A percentile compares a stretch with the other conserved stretches of the same genome.
These are phyloP conservation scores for Hypoxylon sp. DNA, from an alignment of 2,329 filamentous ascomycete species.

Conservation along the genomic window DNA sequence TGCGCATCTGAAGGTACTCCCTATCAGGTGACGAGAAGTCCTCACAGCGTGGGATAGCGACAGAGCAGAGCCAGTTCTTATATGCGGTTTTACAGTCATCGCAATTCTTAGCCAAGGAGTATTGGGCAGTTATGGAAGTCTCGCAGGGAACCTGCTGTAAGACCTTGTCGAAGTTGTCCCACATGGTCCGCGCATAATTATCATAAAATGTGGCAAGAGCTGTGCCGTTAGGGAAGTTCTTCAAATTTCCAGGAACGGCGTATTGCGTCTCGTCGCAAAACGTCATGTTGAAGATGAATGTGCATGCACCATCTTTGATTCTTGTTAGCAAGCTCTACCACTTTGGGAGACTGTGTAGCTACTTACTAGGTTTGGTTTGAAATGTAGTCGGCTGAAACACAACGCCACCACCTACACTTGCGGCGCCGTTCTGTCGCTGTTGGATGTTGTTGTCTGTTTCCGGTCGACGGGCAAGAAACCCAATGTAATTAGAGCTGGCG, in stretches of 20 bases:
- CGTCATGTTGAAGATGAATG: conserved; percentile 84
- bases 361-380: conserved; percentile 78
- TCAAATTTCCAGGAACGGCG: conserved; percentile 85
- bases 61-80: conserved; percentile 94
- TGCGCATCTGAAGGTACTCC: conserved; percentile 73
- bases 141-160: conserved; percentile 90
- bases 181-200: conserved; percentile 75
- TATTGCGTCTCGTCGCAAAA: conserved; percentile 93
- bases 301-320: conserved; percentile 65
- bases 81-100: conserved; percentile 82
- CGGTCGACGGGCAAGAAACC: conserved; percentile 73
- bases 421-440: conserved; percentile 62
- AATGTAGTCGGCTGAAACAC: conserved; percentile 82
- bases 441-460: conserved; percentile 50
- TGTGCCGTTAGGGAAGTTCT: conserved; percentile 69
- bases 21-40: conserved; percentile 73
- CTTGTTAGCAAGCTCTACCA: conserved; percentile 19
- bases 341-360: neutral
- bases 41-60: conserved; percentile 91
- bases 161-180: conserved; percentile 82
- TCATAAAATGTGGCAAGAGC: conserved; percentile 82
- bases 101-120: conserved; percentile 84
- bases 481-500: conserved; percentile 76
- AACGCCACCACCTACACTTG: conserved; percentile 78
- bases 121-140: conserved; percentile 76